Percentiles rank a stretch among this genome's conserved stretches.
phyloP scores from a whole-genome alignment of 768 basidiomycete species.

The Calocybe indica region DNA sequence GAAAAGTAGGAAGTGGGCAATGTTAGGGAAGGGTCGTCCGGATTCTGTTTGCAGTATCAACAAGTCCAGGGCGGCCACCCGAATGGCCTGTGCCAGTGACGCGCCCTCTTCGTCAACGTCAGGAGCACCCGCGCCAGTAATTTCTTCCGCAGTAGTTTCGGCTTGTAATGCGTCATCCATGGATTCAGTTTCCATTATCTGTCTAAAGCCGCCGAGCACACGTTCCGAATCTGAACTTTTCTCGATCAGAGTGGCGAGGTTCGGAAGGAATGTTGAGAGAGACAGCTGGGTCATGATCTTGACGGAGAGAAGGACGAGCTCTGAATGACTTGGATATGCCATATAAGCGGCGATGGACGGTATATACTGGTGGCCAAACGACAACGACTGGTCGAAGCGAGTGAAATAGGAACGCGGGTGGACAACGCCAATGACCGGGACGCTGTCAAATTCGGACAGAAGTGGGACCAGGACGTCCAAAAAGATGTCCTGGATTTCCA shows the following conservation, averaged over 20 bases:
- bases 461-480: conserved; percentile 82
- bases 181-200: conserved; percentile 57
- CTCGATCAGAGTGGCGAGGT: conserved; percentile 73
- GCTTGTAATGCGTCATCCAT: conserved; percentile 53
- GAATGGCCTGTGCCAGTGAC: conserved; percentile 59
- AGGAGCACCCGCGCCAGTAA: conserved; percentile 71
- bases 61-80: conserved; percentile 74
- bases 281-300: conserved; percentile 71
- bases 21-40: conserved; percentile 64
- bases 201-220: conserved; percentile 75
- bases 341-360: conserved; percentile 83
- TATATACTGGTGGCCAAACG: conserved; percentile 64
- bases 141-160: conserved; percentile 54
- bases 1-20: conserved; percentile 86
- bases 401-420: conserved; percentile 67
- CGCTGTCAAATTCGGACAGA: conserved; percentile 58
- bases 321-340: conserved; percentile 61
- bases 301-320: conserved; percentile 71
- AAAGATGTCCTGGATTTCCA: conserved; percentile 87
- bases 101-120: conserved; percentile 36
- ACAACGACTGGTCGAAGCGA: conserved; percentile 67
- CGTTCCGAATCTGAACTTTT: conserved; percentile 80
- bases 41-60: conserved; percentile 71
- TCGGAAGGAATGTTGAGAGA: conserved; percentile 59
- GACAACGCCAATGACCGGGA: conserved; percentile 45